Percentiles rank a stretch among this genome's conserved stretches.
phyloP scores from a whole-genome alignment of 768 basidiomycete genomes.

The Trametes punicea region DNA sequence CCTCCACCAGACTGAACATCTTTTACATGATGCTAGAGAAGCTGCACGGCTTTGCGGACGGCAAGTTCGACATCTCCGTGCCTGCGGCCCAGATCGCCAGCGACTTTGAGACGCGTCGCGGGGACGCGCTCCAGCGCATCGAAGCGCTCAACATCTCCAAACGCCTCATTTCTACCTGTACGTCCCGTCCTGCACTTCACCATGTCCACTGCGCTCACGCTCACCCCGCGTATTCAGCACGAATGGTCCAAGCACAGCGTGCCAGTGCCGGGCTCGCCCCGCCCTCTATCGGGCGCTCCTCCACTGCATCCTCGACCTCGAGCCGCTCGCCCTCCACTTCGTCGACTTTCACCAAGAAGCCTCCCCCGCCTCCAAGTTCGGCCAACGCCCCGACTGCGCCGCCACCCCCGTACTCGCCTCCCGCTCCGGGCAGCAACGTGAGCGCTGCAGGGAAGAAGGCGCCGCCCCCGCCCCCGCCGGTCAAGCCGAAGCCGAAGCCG shows the following conservation, averaged over 20 bases:
- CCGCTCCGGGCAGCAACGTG: slow-evolving; percentile 25
- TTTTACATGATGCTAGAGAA: slow-evolving; percentile 95
- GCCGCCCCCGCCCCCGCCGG: slow-evolving; percentile 88
- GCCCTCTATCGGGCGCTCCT: slow-evolving; percentile 19
- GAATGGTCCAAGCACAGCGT: slow-evolving; percentile 60
- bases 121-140: slow-evolving; percentile 75
- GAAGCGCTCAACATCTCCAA: slow-evolving; percentile 82
- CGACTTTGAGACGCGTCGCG: slow-evolving; percentile 79
- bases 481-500: slow-evolving; percentile 84
- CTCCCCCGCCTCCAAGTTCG: slow-evolving; percentile 39
- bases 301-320: slow-evolving; percentile 25
- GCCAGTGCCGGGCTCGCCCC: slow-evolving; percentile 21
- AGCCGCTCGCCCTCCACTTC: slow-evolving; percentile 36
- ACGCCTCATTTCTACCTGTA: slow-evolving; percentile 82
- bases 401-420: slow-evolving; percentile 40
- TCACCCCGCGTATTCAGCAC: slow-evolving; percentile 41
- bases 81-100: slow-evolving; percentile 66
- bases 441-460: slow-evolving; percentile 59
- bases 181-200: slow-evolving; percentile 29
- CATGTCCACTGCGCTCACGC: not conserved
- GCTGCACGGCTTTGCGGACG: slow-evolving; percentile 78
- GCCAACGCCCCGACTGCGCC: slow-evolving; percentile 27
- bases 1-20: slow-evolving; percentile 68
- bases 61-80: slow-evolving; percentile 68
- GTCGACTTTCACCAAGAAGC: slow-evolving; percentile 40